Percentiles rank a stretch among this genome's conserved stretches.
Conservation (phyloP, 345 rosid species). For the Gynandropsis gynandra region DNA sequence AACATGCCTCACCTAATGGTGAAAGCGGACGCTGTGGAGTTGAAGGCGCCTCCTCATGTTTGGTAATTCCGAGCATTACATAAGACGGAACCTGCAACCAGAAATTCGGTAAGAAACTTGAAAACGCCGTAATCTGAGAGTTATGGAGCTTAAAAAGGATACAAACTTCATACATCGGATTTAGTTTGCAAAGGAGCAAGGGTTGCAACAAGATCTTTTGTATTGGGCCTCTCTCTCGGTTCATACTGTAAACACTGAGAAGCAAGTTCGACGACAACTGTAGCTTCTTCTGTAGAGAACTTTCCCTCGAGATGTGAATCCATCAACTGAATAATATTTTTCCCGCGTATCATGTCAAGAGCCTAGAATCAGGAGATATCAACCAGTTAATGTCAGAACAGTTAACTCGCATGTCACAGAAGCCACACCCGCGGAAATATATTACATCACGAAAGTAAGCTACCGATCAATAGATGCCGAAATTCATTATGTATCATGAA, state of each 20-base stretch:
- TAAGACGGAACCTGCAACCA: conserved; percentile 50
- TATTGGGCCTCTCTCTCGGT: conserved; percentile 65
- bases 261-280: conserved; percentile 51
- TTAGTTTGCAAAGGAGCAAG: conserved; percentile 54
- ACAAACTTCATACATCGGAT: conserved; percentile 38
- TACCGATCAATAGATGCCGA: neutral
- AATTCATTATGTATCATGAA: neutral
- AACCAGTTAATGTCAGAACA: neutral
- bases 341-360: conserved; percentile 59
- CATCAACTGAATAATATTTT: conserved; percentile 51
- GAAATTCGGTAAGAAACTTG: neutral
- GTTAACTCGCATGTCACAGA: neutral
- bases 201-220: conserved; percentile 49
- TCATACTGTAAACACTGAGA: conserved; percentile 65
- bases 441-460: neutral
- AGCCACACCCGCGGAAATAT: neutral
- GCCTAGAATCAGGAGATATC: conserved; percentile 34
- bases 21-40: conserved; percentile 59
- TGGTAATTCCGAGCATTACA: conserved; percentile 54
- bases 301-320: conserved; percentile 75
- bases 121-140: neutral
- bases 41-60: conserved; percentile 60
- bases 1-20: conserved; percentile 68
- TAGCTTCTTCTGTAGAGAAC: conserved; percentile 64
- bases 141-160: neutral